Conservation (phyloP, 1,284 basidiomycete genomes). For the Cryptococcus sp. region DNA sequence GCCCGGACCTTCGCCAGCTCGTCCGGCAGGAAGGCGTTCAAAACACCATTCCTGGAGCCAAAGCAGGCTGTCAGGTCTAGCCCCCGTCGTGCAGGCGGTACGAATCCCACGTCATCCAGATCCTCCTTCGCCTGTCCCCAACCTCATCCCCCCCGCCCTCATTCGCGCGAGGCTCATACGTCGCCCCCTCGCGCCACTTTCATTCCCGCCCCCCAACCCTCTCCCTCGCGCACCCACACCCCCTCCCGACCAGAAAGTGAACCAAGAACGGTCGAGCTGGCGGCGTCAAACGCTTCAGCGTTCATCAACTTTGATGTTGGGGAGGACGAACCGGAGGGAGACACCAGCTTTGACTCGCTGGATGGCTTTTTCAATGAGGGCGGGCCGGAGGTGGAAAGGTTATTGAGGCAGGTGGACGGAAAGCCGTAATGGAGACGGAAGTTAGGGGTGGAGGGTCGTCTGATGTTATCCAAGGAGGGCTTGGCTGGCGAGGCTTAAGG, state of each 20-base stretch:
- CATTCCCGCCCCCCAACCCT: background rate
- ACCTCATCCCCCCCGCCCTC: background rate
- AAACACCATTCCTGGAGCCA: constrained; percentile 12
- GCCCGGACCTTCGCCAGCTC: background rate
- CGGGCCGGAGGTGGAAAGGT: constrained; percentile 28
- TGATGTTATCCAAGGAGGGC: no score
- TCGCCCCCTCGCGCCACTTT: background rate
- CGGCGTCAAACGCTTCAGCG: background rate
- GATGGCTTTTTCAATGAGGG: constrained; percentile 30
- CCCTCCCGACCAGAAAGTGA: background rate
- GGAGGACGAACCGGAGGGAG: constrained; percentile 22
- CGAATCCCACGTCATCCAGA: background rate
- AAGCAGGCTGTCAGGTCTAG: constrained; percentile 9
- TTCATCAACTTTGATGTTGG: constrained; percentile 22
- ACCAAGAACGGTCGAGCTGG: background rate
- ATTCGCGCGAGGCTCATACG: background rate
- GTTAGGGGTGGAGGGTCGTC: no score
- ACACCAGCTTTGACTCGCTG: constrained; percentile 35
- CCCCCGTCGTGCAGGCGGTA: constrained; percentile 6
- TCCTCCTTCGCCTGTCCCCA: background rate
- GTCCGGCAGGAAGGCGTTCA: constrained; percentile 5
- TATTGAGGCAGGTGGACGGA: constrained; percentile 26
- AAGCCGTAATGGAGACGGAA: background rate
- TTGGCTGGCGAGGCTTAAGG: no score
- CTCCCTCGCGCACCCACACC: background rate